Base-by-base conservation (phyloP, 2,329 filamentous ascomycete species). In the Alternaria ventricosa region DNA sequence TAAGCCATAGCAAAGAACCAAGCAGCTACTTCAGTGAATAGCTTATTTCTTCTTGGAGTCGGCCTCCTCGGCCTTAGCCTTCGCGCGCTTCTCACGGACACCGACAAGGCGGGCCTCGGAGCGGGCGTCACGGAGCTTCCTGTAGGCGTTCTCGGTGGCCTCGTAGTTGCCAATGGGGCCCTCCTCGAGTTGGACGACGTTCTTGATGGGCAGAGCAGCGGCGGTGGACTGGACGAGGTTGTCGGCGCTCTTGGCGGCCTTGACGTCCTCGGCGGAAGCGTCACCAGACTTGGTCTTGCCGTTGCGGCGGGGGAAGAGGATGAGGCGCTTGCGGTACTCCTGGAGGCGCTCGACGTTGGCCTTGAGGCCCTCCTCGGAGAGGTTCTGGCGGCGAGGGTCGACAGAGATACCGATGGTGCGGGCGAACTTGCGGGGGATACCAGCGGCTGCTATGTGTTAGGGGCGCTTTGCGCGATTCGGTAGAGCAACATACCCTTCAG, bases 271-370 rank as follows among this genome's bases (percentile, higher is more conserved):
- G 82, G 92, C 92, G 84, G 91, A 87, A 71, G 90, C 91, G 86
- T 97, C 93, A 84, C 92, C 92, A 83, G 92, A 91, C 93, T 97
- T 97, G 86, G 91, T 89, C 86, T 96, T 77, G 86, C 94, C 94
- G 83, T 89, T 89, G 86, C 93, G 94, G 88, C 94, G 93, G 82
- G 96, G 96, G 89, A 99, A 97, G 83, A 99, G 89, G 84, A 99
- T 97, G 81, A 99, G 87, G 82, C 94, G 93, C 82, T 91, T 89
- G 87, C 92, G 92, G 94, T 97, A 99, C 83, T 93, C 93, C 90
- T 97, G 94, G 82, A 99, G 93, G 82, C 96, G 96, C 84, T 92
- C 92, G 79, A 99, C 95, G 87, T 99, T 99, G 88, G 88, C 88
- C 84, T 93, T 88, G 79, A 98, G 91, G 74, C 92, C 92, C 89